phyloP scores from a whole-genome alignment of 176 grass and related monocot genomes.

The Tillandsia fasciculata region DNA sequence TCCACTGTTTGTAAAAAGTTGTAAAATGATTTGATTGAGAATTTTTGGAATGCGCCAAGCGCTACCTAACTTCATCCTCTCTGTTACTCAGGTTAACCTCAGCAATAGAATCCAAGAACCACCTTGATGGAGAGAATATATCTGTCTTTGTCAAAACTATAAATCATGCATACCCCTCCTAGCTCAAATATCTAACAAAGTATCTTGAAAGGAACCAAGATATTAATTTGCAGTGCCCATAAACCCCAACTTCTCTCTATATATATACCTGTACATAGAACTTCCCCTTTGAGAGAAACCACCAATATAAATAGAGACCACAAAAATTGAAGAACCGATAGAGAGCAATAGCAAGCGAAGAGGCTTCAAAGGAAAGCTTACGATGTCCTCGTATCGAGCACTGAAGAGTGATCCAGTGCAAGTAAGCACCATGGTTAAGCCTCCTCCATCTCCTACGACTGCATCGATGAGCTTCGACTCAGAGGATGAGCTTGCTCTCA shows the following conservation, averaged over 20 bases:
- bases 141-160: neutral
- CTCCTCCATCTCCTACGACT: constrained; percentile 3
- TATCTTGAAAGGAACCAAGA: neutral
- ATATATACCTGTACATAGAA: neutral
- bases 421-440: constrained; percentile 20
- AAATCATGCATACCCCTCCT: neutral
- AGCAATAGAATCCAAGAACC: neutral
- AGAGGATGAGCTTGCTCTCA: neutral
- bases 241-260: neutral
- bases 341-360: constrained; percentile 25
- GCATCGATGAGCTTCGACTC: neutral
- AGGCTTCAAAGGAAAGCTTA: constrained; percentile 24
- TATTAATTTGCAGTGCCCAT: neutral
- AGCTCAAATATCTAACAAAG: neutral
- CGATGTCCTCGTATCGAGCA: constrained; percentile 21
- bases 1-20: too few relatives aligned
- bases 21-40: too few relatives aligned
- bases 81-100: too few relatives aligned
- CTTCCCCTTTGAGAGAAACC: constrained; percentile 8
- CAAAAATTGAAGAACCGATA: constrained; percentile 15
- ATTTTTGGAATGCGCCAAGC: too few relatives aligned
- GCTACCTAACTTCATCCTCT: too few relatives aligned
- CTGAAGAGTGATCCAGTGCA: constrained; percentile 18
- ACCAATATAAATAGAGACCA: neutral
- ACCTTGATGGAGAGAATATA: neutral